Conservation (phyloP, 1,284 basidiomycete species). For the Naganishia sp. region DNA sequence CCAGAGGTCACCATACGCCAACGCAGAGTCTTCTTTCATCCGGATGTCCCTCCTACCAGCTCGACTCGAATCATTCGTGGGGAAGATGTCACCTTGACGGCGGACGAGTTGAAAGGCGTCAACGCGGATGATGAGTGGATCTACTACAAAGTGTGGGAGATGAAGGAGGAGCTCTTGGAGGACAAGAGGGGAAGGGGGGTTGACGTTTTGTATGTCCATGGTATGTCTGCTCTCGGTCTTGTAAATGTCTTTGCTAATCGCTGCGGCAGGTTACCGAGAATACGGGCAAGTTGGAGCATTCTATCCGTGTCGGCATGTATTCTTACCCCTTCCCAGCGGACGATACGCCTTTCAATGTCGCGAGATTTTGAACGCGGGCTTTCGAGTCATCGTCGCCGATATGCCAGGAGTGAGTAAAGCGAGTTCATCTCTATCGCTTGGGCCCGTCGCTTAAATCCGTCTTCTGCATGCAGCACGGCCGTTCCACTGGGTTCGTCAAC, state of each 20-base stretch:
- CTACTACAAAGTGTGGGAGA: slow-evolving; percentile 51
- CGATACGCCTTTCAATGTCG: slow-evolving; percentile 54
- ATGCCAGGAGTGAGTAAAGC: slow-evolving; percentile 52
- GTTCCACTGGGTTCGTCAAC: slow-evolving; percentile 48
- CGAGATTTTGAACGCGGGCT: slow-evolving; percentile 55
- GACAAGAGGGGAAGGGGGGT: slow-evolving; percentile 40
- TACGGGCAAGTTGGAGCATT: slow-evolving; percentile 17
- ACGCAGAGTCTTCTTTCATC: slow-evolving; percentile 48
- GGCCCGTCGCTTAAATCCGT: background rate
- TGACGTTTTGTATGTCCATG: slow-evolving; percentile 52
- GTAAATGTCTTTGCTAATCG: background rate
- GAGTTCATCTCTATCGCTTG: slow-evolving; percentile 34
- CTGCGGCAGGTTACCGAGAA: slow-evolving; percentile 19
- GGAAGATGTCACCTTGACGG: slow-evolving; percentile 46
- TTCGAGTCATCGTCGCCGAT: slow-evolving; percentile 58
- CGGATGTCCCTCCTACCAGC: slow-evolving; percentile 40
- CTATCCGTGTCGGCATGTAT: background rate
- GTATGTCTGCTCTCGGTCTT: slow-evolving; percentile 37
- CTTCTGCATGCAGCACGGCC: slow-evolving; percentile 45
- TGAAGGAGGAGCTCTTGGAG: slow-evolving; percentile 36
- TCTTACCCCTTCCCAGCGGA: slow-evolving; percentile 32
- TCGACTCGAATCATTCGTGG: slow-evolving; percentile 44
- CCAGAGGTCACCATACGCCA: slow-evolving; percentile 40
- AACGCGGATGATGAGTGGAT: slow-evolving; percentile 48
- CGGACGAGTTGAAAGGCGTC: slow-evolving; percentile 44